Evolutionary conservation across 2,329 filamentous ascomycete genomes (phyloP).

Genomic region (Penicillium sp.): DNA sequence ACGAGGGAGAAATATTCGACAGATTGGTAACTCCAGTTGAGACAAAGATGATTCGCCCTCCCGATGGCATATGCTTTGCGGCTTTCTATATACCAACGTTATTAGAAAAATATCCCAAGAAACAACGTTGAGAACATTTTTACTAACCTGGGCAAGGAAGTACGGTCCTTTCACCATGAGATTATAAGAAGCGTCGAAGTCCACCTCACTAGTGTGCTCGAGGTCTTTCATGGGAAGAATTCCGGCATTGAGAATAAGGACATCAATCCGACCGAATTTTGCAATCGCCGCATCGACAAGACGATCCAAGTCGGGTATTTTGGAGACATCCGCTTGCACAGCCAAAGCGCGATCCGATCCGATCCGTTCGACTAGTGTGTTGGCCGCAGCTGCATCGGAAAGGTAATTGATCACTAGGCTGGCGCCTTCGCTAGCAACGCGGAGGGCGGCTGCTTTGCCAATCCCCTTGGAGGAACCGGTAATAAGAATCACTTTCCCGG

Average conservation of each 20-base stretch:
- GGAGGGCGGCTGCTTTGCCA: conserved; percentile 43
- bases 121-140: conserved; percentile 38
- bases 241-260: conserved; percentile 62
- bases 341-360: conserved; percentile 53
- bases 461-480: conserved; percentile 49
- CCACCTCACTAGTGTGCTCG: conserved; percentile 53
- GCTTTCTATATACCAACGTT: conserved; percentile 50
- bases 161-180: conserved; percentile 64
- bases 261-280: conserved; percentile 62
- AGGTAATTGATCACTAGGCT: conserved; percentile 60
- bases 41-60: conserved; percentile 58
- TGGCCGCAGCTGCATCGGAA: conserved; percentile 59
- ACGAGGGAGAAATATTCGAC: conserved; percentile 49
- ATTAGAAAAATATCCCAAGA: conserved; percentile 36
- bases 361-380: conserved; percentile 56
- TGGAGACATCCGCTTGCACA: conserved; percentile 61
- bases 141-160: conserved; percentile 50
- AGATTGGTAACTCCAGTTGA: conserved; percentile 49
- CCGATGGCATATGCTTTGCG: conserved; percentile 55
- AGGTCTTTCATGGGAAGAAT: conserved; percentile 57
- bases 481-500: conserved; percentile 42
- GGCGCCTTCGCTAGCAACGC: conserved; percentile 46
- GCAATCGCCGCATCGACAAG: conserved; percentile 56
- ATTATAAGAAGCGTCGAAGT: conserved; percentile 55
- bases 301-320: conserved; percentile 50